phyloP scores from a whole-genome alignment of 139 green algal species.

The Tetradesmus obliquus region DNA sequence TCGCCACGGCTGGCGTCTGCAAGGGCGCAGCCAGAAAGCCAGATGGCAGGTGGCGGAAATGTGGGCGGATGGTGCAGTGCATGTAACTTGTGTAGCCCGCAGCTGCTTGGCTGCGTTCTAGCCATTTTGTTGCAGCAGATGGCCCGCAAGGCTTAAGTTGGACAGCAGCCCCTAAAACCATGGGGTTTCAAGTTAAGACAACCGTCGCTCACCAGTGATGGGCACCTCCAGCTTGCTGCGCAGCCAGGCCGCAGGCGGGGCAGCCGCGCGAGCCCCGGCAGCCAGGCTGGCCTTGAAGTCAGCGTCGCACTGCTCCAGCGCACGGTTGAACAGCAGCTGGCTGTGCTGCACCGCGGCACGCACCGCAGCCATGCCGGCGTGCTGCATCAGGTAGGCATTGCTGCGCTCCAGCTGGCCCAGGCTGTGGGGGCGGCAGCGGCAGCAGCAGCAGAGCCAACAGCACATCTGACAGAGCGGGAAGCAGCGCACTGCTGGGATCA shows the following conservation, averaged over 20 bases:
- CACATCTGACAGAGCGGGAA: not conserved
- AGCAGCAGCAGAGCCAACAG: not conserved
- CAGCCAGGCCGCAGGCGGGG: not conserved
- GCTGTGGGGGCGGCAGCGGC: not conserved
- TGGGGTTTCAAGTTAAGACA: not conserved
- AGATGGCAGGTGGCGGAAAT: not conserved
- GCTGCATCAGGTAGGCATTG: slow-evolving; percentile 14
- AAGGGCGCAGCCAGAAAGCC: not conserved
- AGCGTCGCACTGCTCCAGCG: slow-evolving; percentile 34
- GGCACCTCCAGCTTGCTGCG: not conserved
- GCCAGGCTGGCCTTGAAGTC: slow-evolving; percentile 25
- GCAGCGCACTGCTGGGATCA: not conserved
- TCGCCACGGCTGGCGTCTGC: not conserved
- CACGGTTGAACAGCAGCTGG: slow-evolving; percentile 37
- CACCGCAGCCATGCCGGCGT: slow-evolving; percentile 19
- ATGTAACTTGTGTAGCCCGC: not conserved
- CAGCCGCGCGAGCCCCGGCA: not conserved
- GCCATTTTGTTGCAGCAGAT: no score
- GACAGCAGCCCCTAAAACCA: no score
- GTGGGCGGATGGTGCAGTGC: not conserved
- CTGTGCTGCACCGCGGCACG: not conserved
- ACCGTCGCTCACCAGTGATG: not conserved
- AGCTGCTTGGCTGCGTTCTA: not conserved
- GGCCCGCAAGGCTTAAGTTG: no score
- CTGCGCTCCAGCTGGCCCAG: slow-evolving; percentile 20